Conservation (phyloP, 345 rosid genomes). For the Lumnitzera littorea region DNA sequence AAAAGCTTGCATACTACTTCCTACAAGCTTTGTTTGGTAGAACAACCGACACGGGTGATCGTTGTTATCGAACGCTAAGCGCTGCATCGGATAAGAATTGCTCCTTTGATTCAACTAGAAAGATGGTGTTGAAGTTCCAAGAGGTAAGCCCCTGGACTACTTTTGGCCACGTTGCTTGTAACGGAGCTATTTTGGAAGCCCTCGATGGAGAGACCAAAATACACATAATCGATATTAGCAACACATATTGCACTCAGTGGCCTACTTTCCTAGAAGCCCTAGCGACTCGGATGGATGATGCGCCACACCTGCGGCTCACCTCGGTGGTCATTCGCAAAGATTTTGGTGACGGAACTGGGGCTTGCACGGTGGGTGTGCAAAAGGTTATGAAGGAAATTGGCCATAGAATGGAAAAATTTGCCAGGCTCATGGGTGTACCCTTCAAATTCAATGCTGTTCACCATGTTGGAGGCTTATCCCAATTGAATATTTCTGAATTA, state of each 20-base stretch:
- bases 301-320: constrained; percentile 77
- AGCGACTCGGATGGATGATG: constrained; percentile 85
- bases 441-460: constrained; percentile 73
- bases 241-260: constrained; percentile 96
- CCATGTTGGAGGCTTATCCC: constrained; percentile 60
- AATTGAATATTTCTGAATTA: constrained; percentile 46
- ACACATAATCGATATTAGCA: constrained; percentile 84
- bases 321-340: constrained; percentile 8
- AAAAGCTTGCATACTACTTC: constrained; percentile 75
- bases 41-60: constrained; percentile 69
- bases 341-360: constrained; percentile 27
- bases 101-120: constrained; percentile 77
- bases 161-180: constrained; percentile 89
- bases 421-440: constrained; percentile 98
- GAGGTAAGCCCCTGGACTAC: constrained; percentile 98
- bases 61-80: constrained; percentile 48
- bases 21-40: constrained; percentile 86
- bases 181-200: constrained; percentile 97
- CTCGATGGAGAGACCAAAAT: constrained; percentile 70
- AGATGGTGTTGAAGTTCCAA: constrained; percentile 75
- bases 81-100: constrained; percentile 64
- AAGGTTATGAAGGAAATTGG: constrained; percentile 91
- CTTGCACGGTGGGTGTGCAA: constrained; percentile 38
- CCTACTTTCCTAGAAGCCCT: constrained; percentile 93
- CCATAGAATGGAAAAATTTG: constrained; percentile 84